Conservation (phyloP, 2,329 filamentous ascomycete species). For the Botrytis sinoallii region DNA sequence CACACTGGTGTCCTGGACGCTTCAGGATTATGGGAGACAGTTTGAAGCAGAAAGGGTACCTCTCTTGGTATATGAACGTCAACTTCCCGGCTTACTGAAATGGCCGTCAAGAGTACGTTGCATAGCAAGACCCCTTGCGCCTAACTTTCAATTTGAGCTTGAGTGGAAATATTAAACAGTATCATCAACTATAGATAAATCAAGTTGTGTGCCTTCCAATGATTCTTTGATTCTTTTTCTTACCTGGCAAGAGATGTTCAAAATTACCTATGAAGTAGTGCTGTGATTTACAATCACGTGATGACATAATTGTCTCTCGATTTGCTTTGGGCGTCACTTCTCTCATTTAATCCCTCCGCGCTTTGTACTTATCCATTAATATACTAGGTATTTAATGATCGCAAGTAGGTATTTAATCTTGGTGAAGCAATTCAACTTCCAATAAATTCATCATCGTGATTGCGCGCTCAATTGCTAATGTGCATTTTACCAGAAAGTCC, state of each 20-base stretch:
- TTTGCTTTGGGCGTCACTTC: not conserved
- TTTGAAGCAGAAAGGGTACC: not conserved
- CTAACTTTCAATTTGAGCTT: not conserved
- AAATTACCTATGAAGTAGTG: not conserved
- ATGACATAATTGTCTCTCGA: not conserved
- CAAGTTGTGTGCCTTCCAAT: not conserved
- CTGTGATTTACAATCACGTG: not conserved
- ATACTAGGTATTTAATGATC: not conserved
- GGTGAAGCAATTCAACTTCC: not conserved
- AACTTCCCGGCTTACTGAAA: not conserved
- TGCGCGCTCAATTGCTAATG: conserved; percentile 1
- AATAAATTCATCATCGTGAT: not conserved
- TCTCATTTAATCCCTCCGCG: not conserved
- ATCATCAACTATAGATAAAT: not conserved
- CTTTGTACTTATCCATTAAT: not conserved
- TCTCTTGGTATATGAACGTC: not conserved
- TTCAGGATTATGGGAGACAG: not conserved
- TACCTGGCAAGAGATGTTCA: not conserved
- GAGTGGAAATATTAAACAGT: not conserved
- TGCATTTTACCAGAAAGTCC: not conserved
- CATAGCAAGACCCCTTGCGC: not conserved
- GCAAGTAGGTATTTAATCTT: not conserved
- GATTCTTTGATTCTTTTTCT: not conserved
- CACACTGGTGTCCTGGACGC: not conserved
- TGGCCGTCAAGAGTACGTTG: not conserved